Base-by-base conservation (phyloP, 31 red algal genomes). In the Asparagopsis taxiformis region DNA sequence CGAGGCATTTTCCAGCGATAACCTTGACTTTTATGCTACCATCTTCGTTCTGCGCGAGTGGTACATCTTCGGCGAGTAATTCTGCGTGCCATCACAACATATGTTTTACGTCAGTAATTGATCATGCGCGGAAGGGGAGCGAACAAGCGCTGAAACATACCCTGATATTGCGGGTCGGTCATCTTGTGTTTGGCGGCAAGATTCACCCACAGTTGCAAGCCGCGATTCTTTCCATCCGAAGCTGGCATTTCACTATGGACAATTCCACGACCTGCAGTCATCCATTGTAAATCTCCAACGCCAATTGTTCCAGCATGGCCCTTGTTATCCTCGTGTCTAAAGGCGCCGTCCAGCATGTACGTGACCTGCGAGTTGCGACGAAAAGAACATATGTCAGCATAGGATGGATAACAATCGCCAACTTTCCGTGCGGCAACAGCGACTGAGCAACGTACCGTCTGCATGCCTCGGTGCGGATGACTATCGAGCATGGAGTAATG, bases 211-310 rank as follows among this genome's bases (percentile, higher is more conserved):
- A 97, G 56, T 33, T 97, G 93, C 60, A 97, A 51, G 8, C 93
- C 93, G 19, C 72, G 51, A 44, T 91, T 91, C 3, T 48, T 62
- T 16, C 81, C 79, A 39, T 80, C 74, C n/a, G 82, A 76, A 3
- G 72, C 79, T 28, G 89, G 89, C 88, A 97, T 97, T 72, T 97
- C 94, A 44, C 74, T 83, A 78, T 97, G 94, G 19, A 91, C 77
- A 62, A 97, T 87, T 0, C 94, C 94, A 23, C 68, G 63, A 15
- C 94, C 94, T 17, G 94, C 94, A 11, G 87, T 91, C 94, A 97
- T 92, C 94, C 94, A 97, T 48, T 97, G 94, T 24, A 97, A 35
- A 31, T 86, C 87, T 0, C 94, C 94, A 0, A 78, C 74, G 31
- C 65, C 77, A 49, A 97, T 89, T 16, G 69, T 75, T 19, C 89